Base-by-base conservation (phyloP, 2,329 filamentous ascomycete genomes). In the Fusarium mangiferae region DNA sequence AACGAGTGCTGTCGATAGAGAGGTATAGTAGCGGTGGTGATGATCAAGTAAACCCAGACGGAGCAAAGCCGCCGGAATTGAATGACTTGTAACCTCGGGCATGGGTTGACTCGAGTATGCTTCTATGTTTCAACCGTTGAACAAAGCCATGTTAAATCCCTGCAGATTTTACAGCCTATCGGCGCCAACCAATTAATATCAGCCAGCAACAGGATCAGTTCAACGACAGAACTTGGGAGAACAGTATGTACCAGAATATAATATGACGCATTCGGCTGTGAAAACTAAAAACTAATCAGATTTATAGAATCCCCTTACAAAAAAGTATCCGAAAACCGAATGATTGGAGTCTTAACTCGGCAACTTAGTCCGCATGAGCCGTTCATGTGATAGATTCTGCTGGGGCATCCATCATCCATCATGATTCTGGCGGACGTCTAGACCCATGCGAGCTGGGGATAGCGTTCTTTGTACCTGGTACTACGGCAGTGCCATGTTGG, bases 371-470 rank as follows among this genome's bases (percentile, higher is more conserved):
- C 58, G 55, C 44, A 46, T 58, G 70, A 66, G 44, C 54, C 63
- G 65, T 73, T 55, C 70, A 74, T 74, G 72, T 74, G 72, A 74
- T 74, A 59, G 59, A 74, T 74, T 72, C 63, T 60, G 71, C 62
- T 68, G 71, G 72, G 71, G 67, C 62, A 38, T 61, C 63, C 59
- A 56, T 64, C 55, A 42, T 64, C 59, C 62, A 60, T 59, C 69
- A 69, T 74, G 69, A 66, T 73, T 49, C 69, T 54, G 68, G 55
- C 22, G 39, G 55, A 64, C 26, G 36, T 55, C 72, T 62, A 58
- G 72, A 74, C 52, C 72, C 72, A 56, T 74, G 72, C 49, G 41
- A 72, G 45, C 66, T 64, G 67, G 64, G 68, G 55, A 72, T 69
- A 74, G 51, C n/a, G 46, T 17, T 18, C 55, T 30, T 68, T 69